Base-by-base conservation (phyloP, 371 early-diverging fungal species). In the Mucor velutinosus region DNA sequence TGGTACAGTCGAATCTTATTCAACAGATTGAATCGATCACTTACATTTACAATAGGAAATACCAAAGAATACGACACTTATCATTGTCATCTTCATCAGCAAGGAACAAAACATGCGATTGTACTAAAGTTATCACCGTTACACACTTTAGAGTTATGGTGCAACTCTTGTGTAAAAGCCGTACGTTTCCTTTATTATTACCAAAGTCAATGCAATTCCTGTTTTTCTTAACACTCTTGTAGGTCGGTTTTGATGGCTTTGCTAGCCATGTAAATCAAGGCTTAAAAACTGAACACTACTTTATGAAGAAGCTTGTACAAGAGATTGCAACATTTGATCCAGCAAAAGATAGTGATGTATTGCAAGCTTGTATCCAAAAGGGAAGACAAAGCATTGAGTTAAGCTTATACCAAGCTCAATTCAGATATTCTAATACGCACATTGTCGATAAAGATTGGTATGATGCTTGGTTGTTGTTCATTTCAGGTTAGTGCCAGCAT, bases 101-200 rank as follows among this genome's bases (percentile, higher is more conserved):
- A 25, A 10, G 37, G 37, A 37, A 14, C 37, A 37, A 41, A 43
- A 32, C 60, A 67, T 32, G 32, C 45, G 2, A 29, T 67, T n/a
- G 25, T 43, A 45, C 25, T 67, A 45, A 67, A 62, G 33, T 25
- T 67, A 27, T 45, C 67, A 7, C 17, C 35, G 27, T 62, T 67
- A 45, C 62, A 67, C 45, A 35, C 35, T 8, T 56, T 67, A 45
- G 67, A 67, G 32, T 35, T 67, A 47, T 67, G 67, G 67, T 67
- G 67, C 47, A 43, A 67, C 37, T 33, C 62, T 29, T 67, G 67
- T 57, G 27, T 37, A 57, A 67, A 62, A 57, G 55, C 61, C 4
- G 67, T 67, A 67, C 25, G 67, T 33, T 25, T 25, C 33, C n/a
- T 58, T 45, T n/a, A 14, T 15, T 43, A 3, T 8, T 12, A 49